Base-by-base conservation (phyloP, 345 rosid species). In the Heritiera fomes region DNA sequence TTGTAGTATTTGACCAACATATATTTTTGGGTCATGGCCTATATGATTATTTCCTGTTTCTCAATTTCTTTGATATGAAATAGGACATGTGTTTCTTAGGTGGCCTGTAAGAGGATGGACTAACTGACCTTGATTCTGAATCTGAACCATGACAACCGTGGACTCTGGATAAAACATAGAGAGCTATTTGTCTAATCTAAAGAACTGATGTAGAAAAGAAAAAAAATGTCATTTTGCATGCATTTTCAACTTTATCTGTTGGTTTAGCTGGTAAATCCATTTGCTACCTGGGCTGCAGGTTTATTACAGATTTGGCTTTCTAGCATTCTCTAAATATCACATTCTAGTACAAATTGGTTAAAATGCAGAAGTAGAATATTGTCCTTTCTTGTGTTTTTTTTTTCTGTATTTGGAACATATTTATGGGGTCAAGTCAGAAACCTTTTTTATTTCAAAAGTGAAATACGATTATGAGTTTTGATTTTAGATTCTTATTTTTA, bases 181-280 rank as follows among this genome's bases (percentile, higher is more conserved):
- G 55, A 28, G 38, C 23, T 47, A 10, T 10, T 23, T 70, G n/a
- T 20, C n/a, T 49, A 17, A 41, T 70, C 30, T 23, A 43, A 10
- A 47, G 56, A 70, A 23, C 56, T 47, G 40, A 46, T 46, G 38
- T 23, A 32, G 73, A 18, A 14, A 70, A 69, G 49, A 69, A 70
- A 70, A 70, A 70, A 64, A 23, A 11, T 70, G 34, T 70, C 73
- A 47, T 28, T 45, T 70, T 2, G 73, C 56, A 70, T 70, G 56
- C 73, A 70, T 70, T 70, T 45, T 45, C 17, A 43, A 10, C 50
- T 20, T 46, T 7, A 43, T 69, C 15, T 69, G 56, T 47, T 69
- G 73, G 15, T 47, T 69, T 23, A 28, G 43, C 41, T 71, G 41
- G 53, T 65, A 43, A 71, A 23, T 55, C 15, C 40, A 23, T 49